Conservation (phyloP, 2,329 filamentous ascomycete species). For the Trichoderma guizhouense region DNA sequence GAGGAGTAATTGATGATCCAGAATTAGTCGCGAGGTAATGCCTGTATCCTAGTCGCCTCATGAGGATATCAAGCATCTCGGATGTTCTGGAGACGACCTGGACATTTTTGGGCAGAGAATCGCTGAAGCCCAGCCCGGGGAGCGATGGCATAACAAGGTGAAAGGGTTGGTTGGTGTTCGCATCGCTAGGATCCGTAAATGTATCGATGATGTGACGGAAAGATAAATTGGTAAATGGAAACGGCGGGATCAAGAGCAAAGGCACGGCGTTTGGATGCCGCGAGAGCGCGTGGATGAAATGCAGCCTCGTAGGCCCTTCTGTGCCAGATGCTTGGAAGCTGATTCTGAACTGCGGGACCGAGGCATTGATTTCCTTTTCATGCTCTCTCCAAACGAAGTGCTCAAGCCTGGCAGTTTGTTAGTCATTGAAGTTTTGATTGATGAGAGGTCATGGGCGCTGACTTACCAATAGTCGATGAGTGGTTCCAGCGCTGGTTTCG, state of each 20-base stretch:
- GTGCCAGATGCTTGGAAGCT: conserved; percentile 42
- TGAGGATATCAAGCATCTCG: conserved; percentile 54
- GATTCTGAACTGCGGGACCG: conserved; percentile 63
- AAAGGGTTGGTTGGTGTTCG: conserved; percentile 49
- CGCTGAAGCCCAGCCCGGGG: conserved; percentile 65
- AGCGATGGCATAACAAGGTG: conserved; percentile 65
- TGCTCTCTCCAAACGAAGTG: conserved; percentile 62
- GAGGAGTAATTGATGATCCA: conserved; percentile 44
- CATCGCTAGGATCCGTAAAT: conserved; percentile 52
- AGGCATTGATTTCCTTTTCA: conserved; percentile 55
- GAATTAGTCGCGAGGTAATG: conserved; percentile 57
- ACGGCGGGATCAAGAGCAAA: conserved; percentile 62
- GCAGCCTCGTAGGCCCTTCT: conserved; percentile 50
- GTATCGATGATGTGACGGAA: conserved; percentile 53
- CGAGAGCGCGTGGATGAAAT: conserved; percentile 63
- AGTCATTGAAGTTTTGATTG: background rate
- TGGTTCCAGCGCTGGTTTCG: conserved; percentile 60
- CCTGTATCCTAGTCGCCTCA: conserved; percentile 57
- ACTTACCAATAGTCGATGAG: conserved; percentile 62
- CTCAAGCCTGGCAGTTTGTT: conserved; percentile 52
- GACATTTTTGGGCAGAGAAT: conserved; percentile 50
- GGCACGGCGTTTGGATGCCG: conserved; percentile 54
- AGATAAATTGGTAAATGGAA: conserved; percentile 62
- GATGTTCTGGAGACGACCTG: conserved; percentile 53
- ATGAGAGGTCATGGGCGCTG: background rate